phyloP scores from a whole-genome alignment of 2,329 filamentous ascomycete species.

The Ceratocystis destructans region DNA sequence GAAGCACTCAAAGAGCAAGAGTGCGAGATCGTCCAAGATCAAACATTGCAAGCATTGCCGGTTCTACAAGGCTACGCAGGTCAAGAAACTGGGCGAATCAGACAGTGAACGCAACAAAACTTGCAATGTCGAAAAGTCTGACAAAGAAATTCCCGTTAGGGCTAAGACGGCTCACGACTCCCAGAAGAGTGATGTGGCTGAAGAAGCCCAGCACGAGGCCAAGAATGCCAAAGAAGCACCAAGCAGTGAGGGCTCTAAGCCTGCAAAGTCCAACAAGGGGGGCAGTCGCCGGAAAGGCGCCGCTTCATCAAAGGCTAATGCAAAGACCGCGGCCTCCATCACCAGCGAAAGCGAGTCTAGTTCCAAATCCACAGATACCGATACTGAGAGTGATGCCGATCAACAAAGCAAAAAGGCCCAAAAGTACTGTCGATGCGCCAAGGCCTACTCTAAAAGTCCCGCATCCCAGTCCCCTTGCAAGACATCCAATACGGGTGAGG shows the following conservation, averaged over 20 bases:
- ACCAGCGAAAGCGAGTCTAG: background rate
- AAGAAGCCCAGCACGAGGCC: slow-evolving; percentile 15
- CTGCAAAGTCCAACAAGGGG: background rate
- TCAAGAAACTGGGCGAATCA: slow-evolving; percentile 10
- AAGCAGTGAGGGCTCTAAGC: slow-evolving; percentile 9
- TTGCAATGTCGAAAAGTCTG: background rate
- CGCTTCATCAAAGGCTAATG: background rate
- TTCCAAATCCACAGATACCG: background rate
- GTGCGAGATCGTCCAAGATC: background rate
- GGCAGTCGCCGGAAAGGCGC: background rate
- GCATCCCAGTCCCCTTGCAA: background rate
- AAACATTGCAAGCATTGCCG: slow-evolving; percentile 9
- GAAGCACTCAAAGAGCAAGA: slow-evolving; percentile 20
- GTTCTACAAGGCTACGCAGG: slow-evolving; percentile 10
- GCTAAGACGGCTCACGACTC: slow-evolving; percentile 19
- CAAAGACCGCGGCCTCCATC: background rate
- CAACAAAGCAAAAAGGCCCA: background rate
- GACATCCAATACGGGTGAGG: background rate
- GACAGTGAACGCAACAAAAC: background rate
- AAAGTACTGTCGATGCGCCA: background rate
- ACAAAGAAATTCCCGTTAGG: slow-evolving; percentile 14
- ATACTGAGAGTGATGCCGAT: background rate
- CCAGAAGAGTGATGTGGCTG: background rate
- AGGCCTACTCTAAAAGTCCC: background rate
- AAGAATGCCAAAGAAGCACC: background rate